phyloP scores from a whole-genome alignment of 306 rosid species.

The Castanea crenata region DNA sequence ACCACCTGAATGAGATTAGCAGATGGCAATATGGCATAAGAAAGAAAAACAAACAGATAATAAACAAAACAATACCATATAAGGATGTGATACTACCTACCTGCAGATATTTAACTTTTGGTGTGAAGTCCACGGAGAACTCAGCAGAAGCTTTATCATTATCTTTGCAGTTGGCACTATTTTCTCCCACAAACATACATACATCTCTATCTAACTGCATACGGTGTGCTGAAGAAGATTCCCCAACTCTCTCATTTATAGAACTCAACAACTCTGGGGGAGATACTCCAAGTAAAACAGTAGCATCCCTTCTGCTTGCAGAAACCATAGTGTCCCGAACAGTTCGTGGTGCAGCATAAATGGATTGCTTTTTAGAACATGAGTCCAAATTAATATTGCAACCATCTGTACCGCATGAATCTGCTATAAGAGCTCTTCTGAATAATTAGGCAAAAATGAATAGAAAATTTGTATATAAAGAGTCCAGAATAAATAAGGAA shows the following conservation, averaged over 20 bases:
- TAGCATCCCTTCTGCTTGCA: constrained; percentile 38
- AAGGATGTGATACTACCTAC: constrained; percentile 9
- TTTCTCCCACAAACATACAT: constrained; percentile 17
- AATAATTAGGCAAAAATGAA: constrained; percentile 17
- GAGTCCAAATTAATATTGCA: constrained; percentile 34
- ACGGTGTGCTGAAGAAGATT: constrained; percentile 17
- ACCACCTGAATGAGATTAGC: constrained; percentile 7
- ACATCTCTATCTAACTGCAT: constrained; percentile 23
- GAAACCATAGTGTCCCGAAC: constrained; percentile 34
- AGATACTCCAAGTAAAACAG: constrained; percentile 30
- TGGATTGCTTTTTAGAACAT: constrained; percentile 34
- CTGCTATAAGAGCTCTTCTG: constrained; percentile 21
- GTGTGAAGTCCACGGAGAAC: neutral
- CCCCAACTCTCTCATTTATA: constrained; percentile 16
- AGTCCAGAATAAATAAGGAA: constrained; percentile 5
- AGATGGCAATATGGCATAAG: constrained; percentile 10
- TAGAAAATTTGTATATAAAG: constrained; percentile 16
- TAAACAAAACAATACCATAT: neutral
- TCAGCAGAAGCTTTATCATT: constrained; percentile 11
- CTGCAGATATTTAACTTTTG: constrained; percentile 17
- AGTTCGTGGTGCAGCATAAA: constrained; percentile 20
- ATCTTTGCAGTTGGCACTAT: constrained; percentile 15
- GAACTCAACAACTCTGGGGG: constrained; percentile 27
- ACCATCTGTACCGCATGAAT: constrained; percentile 34
- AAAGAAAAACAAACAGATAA: neutral